phyloP scores from a whole-genome alignment of 768 basidiomycete genomes.

The Coprinopsis sp. region DNA sequence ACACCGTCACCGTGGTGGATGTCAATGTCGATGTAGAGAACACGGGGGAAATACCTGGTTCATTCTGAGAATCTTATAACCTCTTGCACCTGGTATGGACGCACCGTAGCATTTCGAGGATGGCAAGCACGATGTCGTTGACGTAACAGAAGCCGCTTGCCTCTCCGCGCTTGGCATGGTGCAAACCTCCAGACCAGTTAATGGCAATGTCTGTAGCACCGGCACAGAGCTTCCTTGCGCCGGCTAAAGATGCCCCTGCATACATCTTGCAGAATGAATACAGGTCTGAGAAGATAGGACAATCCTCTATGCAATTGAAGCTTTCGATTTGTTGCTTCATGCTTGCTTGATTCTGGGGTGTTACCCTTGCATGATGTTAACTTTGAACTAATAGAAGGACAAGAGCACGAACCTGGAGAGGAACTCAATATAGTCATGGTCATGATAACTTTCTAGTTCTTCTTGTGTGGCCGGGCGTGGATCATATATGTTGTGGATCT shows the following conservation, averaged over 20 bases:
- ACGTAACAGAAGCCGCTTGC: constrained; percentile 99
- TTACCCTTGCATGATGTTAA: constrained; percentile 52
- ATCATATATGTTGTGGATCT: constrained; percentile 88
- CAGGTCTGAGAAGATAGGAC: constrained; percentile 92
- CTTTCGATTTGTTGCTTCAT: constrained; percentile 76
- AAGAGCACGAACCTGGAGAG: constrained; percentile 63
- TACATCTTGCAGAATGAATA: constrained; percentile 95
- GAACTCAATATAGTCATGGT: constrained; percentile 94
- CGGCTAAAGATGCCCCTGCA: constrained; percentile 87
- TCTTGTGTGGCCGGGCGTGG: constrained; percentile 85
- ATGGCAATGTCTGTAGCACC: constrained; percentile 94
- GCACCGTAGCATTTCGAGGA: constrained; percentile 85
- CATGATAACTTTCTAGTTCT: constrained; percentile 89
- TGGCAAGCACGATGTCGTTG: constrained; percentile 94
- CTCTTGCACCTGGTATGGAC: constrained; percentile 10
- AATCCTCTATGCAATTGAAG: constrained; percentile 96
- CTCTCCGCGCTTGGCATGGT: constrained; percentile 97
- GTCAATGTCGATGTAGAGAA: constrained; percentile 98
- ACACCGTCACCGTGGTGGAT: constrained; percentile 99
- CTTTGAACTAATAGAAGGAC: background rate
- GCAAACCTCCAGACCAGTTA: constrained; percentile 98
- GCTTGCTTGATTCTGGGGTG: constrained; percentile 62
- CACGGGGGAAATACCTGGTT: constrained; percentile 81
- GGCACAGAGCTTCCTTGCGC: constrained; percentile 79
- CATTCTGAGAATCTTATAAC: background rate